Conservation (phyloP, 305 asterid species). For the Euphrasia arctica region DNA sequence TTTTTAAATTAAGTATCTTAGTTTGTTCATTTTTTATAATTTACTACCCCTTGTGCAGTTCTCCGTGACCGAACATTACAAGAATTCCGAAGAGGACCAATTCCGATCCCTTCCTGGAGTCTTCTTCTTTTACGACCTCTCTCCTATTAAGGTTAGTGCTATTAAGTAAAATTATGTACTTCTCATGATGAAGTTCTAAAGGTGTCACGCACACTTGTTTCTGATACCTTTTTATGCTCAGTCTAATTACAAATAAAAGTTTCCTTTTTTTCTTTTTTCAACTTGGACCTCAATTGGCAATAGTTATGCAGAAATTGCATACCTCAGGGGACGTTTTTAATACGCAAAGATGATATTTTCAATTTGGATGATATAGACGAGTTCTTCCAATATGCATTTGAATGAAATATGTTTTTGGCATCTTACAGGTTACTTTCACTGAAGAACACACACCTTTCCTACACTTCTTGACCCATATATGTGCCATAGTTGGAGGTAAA, state of each 20-base stretch:
- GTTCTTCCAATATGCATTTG: conserved; percentile 1
- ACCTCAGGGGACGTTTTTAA: too few species aligned
- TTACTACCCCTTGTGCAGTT: conserved; percentile 47
- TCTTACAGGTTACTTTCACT: conserved; percentile 70
- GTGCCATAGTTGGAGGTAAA: conserved; percentile 97
- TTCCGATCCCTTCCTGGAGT: conserved; percentile 75
- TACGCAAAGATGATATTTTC: neutral
- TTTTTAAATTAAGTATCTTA: conserved; percentile 14
- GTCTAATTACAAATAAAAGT: too few species aligned
- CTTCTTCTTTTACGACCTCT: conserved; percentile 89
- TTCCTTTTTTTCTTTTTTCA: neutral
- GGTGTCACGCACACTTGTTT: too few species aligned
- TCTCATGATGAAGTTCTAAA: too few species aligned
- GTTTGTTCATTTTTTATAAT: neutral
- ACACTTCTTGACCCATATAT: conserved; percentile 85
- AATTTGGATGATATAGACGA: neutral
- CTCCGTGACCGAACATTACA: conserved; percentile 94
- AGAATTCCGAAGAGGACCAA: conserved; percentile 55
- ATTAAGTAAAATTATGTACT: neutral
- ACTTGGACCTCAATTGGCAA: neutral
- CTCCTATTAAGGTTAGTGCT: conserved; percentile 82
- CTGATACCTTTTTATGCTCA: too few species aligned
- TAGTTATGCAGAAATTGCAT: neutral
- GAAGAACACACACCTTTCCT: conserved; percentile 82
- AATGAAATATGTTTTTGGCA: conserved; percentile 9